These are phyloP conservation scores for Phragmites australis DNA, from an alignment of 176 grass and related monocot species.

Conservation along the genomic window DNA sequence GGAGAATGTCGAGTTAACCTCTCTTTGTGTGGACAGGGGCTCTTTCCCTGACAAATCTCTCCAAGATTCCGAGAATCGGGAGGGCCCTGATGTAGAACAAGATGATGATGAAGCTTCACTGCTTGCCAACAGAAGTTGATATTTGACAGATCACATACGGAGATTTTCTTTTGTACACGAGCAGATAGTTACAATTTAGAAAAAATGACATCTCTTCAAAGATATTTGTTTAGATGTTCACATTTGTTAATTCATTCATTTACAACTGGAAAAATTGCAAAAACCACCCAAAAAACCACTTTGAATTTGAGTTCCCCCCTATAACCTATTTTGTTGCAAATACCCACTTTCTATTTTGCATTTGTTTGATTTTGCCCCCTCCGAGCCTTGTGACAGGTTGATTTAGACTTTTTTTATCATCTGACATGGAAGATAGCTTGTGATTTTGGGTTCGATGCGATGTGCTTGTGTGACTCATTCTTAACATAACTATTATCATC, in stretches of 20 bases:
- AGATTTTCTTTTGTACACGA: constrained; percentile 8
- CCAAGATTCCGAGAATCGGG: constrained; percentile 5
- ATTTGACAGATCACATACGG: constrained; percentile 31
- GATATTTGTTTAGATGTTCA: background rate
- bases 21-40: constrained; percentile 33
- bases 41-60: background rate
- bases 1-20: constrained; percentile 52
- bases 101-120: constrained; percentile 51
- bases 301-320: too few relatives aligned
- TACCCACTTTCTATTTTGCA: too few relatives aligned
- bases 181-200: constrained; percentile 21
- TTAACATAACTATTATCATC: too few relatives aligned
- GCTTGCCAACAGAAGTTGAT: constrained; percentile 59
- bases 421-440: too few relatives aligned
- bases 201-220: background rate
- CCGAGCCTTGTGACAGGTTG: too few relatives aligned
- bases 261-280: too few relatives aligned
- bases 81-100: constrained; percentile 31
- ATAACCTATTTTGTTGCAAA: too few relatives aligned
- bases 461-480: too few relatives aligned
- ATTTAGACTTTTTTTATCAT: too few relatives aligned
- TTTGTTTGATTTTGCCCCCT: too few relatives aligned
- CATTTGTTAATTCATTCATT: constrained; percentile 31
- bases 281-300: too few relatives aligned
- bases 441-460: too few relatives aligned